These are phyloP conservation scores for Phyllosticta citriasiana DNA, from an alignment of 2,329 filamentous ascomycete species.

Conservation along the genomic window DNA sequence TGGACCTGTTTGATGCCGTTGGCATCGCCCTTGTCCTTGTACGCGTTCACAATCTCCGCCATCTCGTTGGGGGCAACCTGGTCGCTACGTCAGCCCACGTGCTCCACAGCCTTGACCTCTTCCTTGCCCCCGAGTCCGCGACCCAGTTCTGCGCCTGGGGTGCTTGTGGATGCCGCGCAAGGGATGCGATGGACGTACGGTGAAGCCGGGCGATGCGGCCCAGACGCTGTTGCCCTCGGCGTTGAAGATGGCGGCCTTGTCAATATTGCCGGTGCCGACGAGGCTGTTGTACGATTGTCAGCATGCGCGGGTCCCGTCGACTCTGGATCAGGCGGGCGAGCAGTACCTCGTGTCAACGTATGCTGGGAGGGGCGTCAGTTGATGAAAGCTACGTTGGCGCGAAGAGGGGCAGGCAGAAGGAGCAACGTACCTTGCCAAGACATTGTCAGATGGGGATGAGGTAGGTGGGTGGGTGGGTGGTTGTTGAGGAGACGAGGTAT, in stretches of 20 bases:
- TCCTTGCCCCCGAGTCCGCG: neutral
- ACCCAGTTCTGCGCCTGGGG: neutral
- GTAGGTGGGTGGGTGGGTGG: conserved; percentile 11
- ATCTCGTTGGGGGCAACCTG: conserved; percentile 47
- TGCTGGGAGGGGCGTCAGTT: conserved; percentile 20
- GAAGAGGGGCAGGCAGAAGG: conserved; percentile 10
- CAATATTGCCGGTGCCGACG: conserved; percentile 33
- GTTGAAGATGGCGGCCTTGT: conserved; percentile 43
- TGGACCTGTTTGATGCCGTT: conserved; percentile 56
- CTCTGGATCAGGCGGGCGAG: neutral
- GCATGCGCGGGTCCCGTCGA: neutral
- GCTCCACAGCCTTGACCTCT: conserved; percentile 6
- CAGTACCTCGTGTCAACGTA: conserved; percentile 32
- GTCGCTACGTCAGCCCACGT: conserved; percentile 7
- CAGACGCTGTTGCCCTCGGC: conserved; percentile 46
- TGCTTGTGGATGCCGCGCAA: neutral
- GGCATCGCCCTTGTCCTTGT: conserved; percentile 42
- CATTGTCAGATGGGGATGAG: conserved; percentile 19
- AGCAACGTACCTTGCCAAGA: conserved; percentile 33
- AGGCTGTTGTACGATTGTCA: conserved; percentile 22
- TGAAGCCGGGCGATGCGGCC: conserved; percentile 76
- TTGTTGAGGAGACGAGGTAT: conserved; percentile 13
- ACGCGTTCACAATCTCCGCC: conserved; percentile 40
- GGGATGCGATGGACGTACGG: conserved; percentile 44
- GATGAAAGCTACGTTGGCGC: conserved; percentile 13